Base-by-base conservation (phyloP, 441 rosid species). In the Jatropha multifida region DNA sequence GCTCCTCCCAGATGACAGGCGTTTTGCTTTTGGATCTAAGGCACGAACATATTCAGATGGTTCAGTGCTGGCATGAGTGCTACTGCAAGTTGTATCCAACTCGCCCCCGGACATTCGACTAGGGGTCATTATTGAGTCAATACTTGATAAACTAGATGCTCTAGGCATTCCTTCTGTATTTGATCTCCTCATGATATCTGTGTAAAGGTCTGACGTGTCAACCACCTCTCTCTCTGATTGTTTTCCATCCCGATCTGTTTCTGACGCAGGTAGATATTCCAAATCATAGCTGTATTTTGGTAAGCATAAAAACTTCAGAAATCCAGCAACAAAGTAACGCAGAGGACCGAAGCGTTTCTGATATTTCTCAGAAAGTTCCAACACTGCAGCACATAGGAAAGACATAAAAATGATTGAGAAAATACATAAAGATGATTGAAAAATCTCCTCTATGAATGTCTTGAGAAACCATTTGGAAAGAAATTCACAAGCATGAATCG, bases 31-130 rank as follows among this genome's bases (percentile, higher is more conserved):
- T 11, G 98, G 92, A 86, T 94, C 99, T 70, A 96, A 80, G 65
- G 92, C 99, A 74, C 97, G 96, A 52, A 92, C 99, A 82, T 90
- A 92, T 46, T 96, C 98, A 67, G 97, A 96, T 69, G 99, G 97
- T 80, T 96, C 98, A 0, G 90, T 83, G 86, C 92, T 87, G 67
- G 98, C 97, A 83, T 88, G 94, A 82, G 91, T 85, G 82, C 91
- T 89, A 82, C 92, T 80, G 83, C 88, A 81, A 17, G 90, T 87
- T 68, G 87, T 81, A 78, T 92, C 98, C 60, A 89, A 71, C 74
- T 92, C 98, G 56, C 97, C 97, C 49, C 83, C 90, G 83, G 93
- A 89, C 85, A 86, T 82, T 75, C 87, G 82, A 62, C 92, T 87
- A 51, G 94, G 97, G 65, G 94, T 91, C 92, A 92, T 92, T 86